Conservation (phyloP, 331 rosid species). For the Saraca asoca region DNA sequence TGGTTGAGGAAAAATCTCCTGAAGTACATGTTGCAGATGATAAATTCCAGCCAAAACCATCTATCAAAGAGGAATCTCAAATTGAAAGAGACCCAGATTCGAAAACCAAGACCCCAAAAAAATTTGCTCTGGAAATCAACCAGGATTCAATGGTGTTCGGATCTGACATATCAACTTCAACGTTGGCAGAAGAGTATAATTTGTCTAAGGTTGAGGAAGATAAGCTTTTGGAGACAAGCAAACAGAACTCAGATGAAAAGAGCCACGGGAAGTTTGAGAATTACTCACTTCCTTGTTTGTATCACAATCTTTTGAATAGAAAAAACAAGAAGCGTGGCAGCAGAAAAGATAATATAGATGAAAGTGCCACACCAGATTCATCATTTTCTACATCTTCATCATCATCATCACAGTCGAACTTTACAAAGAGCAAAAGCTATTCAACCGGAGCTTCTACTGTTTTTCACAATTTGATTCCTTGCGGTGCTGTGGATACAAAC, state of each 20-base stretch:
- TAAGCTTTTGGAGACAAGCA: conserved; percentile 27
- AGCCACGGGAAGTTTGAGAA: conserved; percentile 33
- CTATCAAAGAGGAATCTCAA: conserved; percentile 27
- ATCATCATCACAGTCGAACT: conserved; percentile 3
- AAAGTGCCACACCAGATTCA: conserved; percentile 40
- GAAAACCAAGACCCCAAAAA: conserved; percentile 33
- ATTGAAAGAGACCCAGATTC: conserved; percentile 32
- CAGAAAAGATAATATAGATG: conserved; percentile 28
- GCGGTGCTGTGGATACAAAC: conserved; percentile 62
- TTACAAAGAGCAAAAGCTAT: conserved; percentile 46
- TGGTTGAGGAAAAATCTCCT: conserved; percentile 32
- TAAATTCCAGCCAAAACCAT: conserved; percentile 26
- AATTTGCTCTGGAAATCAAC: conserved; percentile 47
- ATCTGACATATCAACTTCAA: conserved; percentile 61
- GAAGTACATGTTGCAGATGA: conserved; percentile 29
- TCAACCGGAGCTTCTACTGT: conserved; percentile 50
- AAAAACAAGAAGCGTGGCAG: conserved; percentile 28
- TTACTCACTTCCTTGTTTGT: conserved; percentile 41
- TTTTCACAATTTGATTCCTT: conserved; percentile 59
- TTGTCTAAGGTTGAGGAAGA: conserved; percentile 52
- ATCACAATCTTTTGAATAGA: conserved; percentile 42
- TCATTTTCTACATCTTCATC: conserved; percentile 36
- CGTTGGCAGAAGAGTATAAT: conserved; percentile 52
- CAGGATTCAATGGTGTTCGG: conserved; percentile 53
- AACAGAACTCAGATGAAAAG: conserved; percentile 31